phyloP scores from a whole-genome alignment of 2,329 filamentous ascomycete genomes.

The Fusarium sp. region DNA sequence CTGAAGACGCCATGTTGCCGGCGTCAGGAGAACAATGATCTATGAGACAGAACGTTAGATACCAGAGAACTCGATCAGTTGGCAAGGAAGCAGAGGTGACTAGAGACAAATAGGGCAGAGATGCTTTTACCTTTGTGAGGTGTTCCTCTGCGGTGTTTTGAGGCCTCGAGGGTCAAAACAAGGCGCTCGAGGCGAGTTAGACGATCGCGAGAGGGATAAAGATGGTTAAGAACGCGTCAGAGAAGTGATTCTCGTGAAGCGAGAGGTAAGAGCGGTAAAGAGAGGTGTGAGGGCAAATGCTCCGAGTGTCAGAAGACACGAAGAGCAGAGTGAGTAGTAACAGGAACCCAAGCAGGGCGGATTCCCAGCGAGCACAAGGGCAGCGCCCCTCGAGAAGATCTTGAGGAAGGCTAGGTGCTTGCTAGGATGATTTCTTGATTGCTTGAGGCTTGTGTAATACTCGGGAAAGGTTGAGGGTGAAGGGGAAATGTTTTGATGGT shows the following conservation, averaged over 20 bases:
- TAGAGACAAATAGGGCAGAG: not conserved
- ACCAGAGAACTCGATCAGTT: not conserved
- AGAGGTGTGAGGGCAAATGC: conserved; percentile 7
- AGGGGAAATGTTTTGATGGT: conserved; percentile 10
- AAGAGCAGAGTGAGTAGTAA: conserved; percentile 2
- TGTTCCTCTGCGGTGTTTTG: not conserved
- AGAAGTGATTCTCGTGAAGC: not conserved
- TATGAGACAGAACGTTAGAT: not conserved
- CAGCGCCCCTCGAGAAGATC: not conserved
- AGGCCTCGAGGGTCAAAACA: not conserved
- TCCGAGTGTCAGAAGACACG: conserved; percentile 4
- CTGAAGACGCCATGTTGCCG: conserved; percentile 27
- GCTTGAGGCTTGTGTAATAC: conserved; percentile 1
- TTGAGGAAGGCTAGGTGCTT: not conserved
- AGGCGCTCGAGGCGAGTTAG: not conserved
- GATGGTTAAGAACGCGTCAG: not conserved
- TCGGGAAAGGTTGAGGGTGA: not conserved
- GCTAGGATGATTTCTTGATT: conserved; percentile 11
- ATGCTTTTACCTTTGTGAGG: conserved; percentile 18
- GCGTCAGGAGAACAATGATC: not conserved
- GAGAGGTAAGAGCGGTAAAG: not conserved
- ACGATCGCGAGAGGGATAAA: not conserved
- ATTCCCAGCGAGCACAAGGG: not conserved
- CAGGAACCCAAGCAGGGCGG: not conserved
- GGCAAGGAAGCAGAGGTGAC: not conserved